These are phyloP conservation scores for Pleurotus pulmonarius DNA, from an alignment of 768 basidiomycete genomes.

Conservation along the genomic window DNA sequence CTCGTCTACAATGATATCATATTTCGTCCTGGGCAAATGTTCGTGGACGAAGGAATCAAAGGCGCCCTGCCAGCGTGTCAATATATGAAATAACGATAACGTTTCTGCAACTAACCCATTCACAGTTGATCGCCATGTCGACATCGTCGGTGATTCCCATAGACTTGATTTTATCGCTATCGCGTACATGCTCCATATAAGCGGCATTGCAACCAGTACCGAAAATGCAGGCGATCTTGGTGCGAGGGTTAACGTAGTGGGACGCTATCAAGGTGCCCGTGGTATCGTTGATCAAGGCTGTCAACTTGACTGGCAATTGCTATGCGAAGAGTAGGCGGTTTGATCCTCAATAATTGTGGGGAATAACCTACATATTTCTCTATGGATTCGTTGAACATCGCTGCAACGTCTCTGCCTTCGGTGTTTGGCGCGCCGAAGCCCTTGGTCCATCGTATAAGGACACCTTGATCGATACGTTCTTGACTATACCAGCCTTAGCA, in stretches of 20 bases:
- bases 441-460: slow-evolving; percentile 98
- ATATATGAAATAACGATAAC: background rate
- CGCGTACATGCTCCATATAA: slow-evolving; percentile 87
- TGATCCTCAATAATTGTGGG: background rate
- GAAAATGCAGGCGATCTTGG: slow-evolving; percentile 94
- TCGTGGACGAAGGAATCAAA: slow-evolving; percentile 97
- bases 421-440: slow-evolving; percentile 92
- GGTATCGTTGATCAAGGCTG: slow-evolving; percentile 95
- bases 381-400: slow-evolving; percentile 85
- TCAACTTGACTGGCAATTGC: slow-evolving; percentile 80
- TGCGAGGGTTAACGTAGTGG: slow-evolving; percentile 87
- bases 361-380: slow-evolving; percentile 61
- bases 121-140: slow-evolving; percentile 95
- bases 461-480: slow-evolving; percentile 88
- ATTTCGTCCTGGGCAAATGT: slow-evolving; percentile 92
- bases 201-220: slow-evolving; percentile 99
- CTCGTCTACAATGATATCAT: slow-evolving; percentile 89
- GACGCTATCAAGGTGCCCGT: slow-evolving; percentile 98
- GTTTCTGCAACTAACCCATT: slow-evolving; percentile 61
- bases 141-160: slow-evolving; percentile 62
- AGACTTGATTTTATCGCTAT: slow-evolving; percentile 80
- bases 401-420: slow-evolving; percentile 90
- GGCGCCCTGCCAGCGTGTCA: slow-evolving; percentile 63
- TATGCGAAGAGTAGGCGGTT: slow-evolving; percentile 23
- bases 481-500: slow-evolving; percentile 51